Conservation (phyloP, 768 basidiomycete genomes). For the Suillus spraguei region DNA sequence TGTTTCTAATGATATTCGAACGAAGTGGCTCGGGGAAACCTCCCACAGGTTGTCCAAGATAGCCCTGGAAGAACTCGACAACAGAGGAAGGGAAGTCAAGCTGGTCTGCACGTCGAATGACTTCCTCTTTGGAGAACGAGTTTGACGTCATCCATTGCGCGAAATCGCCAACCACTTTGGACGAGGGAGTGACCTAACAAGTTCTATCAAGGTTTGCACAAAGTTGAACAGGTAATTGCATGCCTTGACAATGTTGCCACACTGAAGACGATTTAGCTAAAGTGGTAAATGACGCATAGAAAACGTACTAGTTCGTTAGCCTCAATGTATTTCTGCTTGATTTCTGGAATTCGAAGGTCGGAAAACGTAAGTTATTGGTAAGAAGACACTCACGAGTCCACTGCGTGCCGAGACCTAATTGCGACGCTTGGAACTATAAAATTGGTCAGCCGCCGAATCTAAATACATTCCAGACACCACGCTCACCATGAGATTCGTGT, state of each 20-base stretch:
- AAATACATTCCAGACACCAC: constrained; percentile 2
- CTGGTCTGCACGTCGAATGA: constrained; percentile 80
- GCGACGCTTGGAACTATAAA: constrained; percentile 93
- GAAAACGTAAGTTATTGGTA: constrained; percentile 16
- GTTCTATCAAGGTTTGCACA: background rate
- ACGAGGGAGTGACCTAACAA: constrained; percentile 89
- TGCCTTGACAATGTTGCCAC: constrained; percentile 95
- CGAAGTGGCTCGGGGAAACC: constrained; percentile 99
- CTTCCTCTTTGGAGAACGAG: constrained; percentile 83
- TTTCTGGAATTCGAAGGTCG: constrained; percentile 49
- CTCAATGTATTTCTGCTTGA: constrained; percentile 98
- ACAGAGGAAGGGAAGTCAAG: constrained; percentile 98
- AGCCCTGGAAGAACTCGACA: constrained; percentile 99
- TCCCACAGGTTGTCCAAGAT: constrained; percentile 96
- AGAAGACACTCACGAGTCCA: constrained; percentile 68
- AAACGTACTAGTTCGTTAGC: constrained; percentile 86
- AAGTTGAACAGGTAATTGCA: constrained; percentile 7
- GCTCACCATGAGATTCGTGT: constrained; percentile 88
- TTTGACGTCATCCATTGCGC: constrained; percentile 99
- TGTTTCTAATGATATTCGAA: constrained; percentile 88
- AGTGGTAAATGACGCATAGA: constrained; percentile 16
- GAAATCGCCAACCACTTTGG: constrained; percentile 98
- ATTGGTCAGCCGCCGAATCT: constrained; percentile 16
- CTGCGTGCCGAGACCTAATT: constrained; percentile 95
- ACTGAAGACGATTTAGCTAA: constrained; percentile 45